Base-by-base conservation (phyloP, 257 asterid genomes). In the Fraxinus quadrangulata region DNA sequence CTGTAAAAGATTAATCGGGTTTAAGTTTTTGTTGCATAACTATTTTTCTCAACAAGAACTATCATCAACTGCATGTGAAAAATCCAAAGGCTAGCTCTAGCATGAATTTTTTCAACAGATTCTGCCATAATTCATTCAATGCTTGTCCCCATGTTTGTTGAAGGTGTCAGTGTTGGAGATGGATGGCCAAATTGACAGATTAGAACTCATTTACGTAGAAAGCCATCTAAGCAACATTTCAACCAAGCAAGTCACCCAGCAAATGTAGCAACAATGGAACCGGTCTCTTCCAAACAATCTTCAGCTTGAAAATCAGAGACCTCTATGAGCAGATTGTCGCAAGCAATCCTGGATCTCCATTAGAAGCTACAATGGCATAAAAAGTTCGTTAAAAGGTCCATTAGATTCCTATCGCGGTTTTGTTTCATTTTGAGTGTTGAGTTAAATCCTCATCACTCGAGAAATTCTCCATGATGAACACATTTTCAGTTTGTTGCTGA, bases 201-300 rank as follows among this genome's bases (percentile, higher is more conserved):
- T 95, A 34, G 99, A 95, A 83, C 92, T 95, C 39, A 92, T 95
- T 26, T 95, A 95, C 36, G 97, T 95, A 0, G 99, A 95, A 69
- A 95, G 99, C 91, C 97, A 95, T 80, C 81, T 95, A 81, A 95
- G 99, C 92, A 95, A 88, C 94, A 87, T 93, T 54, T 95, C 99
- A 3, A 84, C 88, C 51, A 95, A 95, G 81, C 93, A 95, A 73
- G 92, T 95, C 7, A 95, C 98, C 2, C 98, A 95, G 79, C 99
- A 95, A 85, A 91, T 95, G 98, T 71, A 95, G 99, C 92, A 95
- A 88, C 91, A 95, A 95, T 40, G 99, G 99, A 16, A 93, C 99
- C 0, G 99, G 99, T 51, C 93, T 95, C 34, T 95, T 95, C 89
- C 99, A 95, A 69, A 95, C 99, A 37, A 89, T 95, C 66, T 75